Evolutionary conservation across 495 filamentous ascomycete species (phyloP).

Genomic region (Opeltia flavorubescens): DNA sequence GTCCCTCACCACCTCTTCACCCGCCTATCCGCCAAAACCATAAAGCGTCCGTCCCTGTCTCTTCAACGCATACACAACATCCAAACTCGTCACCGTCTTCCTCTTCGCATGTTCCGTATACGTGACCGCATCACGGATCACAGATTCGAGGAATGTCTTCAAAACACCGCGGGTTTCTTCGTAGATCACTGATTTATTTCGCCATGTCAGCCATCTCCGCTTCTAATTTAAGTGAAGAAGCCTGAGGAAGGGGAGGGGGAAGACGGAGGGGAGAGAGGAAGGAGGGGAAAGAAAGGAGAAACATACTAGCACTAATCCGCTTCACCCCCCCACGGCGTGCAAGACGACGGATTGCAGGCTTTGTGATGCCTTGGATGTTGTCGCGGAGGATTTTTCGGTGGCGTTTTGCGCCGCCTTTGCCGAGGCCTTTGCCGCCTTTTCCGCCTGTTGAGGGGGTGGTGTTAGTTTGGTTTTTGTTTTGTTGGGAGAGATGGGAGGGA

Average conservation of each 20-base stretch:
- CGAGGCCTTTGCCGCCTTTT: constrained; percentile 76
- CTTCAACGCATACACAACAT: constrained; percentile 93
- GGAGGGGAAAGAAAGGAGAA: neutral
- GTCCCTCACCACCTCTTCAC: too few relatives aligned
- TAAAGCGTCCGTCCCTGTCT: constrained; percentile 92
- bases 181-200: constrained; percentile 49
- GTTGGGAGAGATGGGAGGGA: neutral
- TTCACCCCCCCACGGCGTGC: constrained; percentile 49
- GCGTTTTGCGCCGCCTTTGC: constrained; percentile 96
- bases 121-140: constrained; percentile 88
- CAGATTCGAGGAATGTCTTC: constrained; percentile 51
- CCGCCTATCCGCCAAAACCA: constrained; percentile 90
- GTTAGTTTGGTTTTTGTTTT: constrained; percentile 6
- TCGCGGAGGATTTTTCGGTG: constrained; percentile 98
- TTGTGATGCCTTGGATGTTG: constrained; percentile 88
- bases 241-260: neutral
- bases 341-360: constrained; percentile 57
- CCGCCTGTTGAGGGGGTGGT: constrained; percentile 43
- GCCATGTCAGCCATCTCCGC: constrained; percentile 1
- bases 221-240: constrained; percentile 1
- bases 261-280: neutral
- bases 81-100: constrained; percentile 91
- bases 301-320: constrained; percentile 47
- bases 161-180: constrained; percentile 56
- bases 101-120: constrained; percentile 97